Evolutionary conservation across 2,329 filamentous ascomycete species (phyloP), one percentile per base, ranked within the genome.

Genomic region (Leptodontidium sp.): DNA sequence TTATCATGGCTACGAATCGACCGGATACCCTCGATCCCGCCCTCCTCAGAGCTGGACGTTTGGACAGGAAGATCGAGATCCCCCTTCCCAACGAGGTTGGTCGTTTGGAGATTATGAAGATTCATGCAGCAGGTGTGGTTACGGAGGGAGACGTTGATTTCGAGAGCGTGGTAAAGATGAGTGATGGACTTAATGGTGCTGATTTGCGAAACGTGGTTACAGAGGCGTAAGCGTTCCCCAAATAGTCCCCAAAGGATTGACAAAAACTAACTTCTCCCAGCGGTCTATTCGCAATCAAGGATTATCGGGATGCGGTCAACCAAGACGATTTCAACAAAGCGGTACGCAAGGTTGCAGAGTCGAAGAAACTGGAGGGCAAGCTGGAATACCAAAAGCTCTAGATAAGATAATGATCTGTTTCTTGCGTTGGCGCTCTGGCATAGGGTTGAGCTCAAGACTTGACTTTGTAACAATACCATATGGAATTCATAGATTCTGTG

Each of bases 241-340:
- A 29, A 29, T 2, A 32, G n/a, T 1, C 8, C 3, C 21, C 24
- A 12, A 21, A 35, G 29, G 47, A 49, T 29, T 49, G 24, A 68
- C 49, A 69, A 29, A 70, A 72, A 68, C 77, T 80, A 75, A 80
- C 69, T 66, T 61, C 58, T 2, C 72, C 61, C 70, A 97, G 93
- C 74, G 96, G 96, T 72, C 84, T 99, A 49, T 98, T 98, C 81
- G 94, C 96, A 53, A 99, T 99, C 87, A 98, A 98, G 82, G 96
- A 97, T 79, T 97, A 98, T 81, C 87, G 97, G 71, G 96, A 99
- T 77, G 90, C 94, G 14, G 93, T 99, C 82, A 98, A 93, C 83
- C 96, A 99, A 81, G 96, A 99, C 78, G 96, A 99, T 79, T 98
- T 98, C 89, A 99, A 98, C 86, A 98, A 98, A 84, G 96, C 96